Evolutionary conservation across 345 rosid genomes (phyloP), one percentile per base, ranked within the genome.

Genomic region (Ceriops tagal): DNA sequence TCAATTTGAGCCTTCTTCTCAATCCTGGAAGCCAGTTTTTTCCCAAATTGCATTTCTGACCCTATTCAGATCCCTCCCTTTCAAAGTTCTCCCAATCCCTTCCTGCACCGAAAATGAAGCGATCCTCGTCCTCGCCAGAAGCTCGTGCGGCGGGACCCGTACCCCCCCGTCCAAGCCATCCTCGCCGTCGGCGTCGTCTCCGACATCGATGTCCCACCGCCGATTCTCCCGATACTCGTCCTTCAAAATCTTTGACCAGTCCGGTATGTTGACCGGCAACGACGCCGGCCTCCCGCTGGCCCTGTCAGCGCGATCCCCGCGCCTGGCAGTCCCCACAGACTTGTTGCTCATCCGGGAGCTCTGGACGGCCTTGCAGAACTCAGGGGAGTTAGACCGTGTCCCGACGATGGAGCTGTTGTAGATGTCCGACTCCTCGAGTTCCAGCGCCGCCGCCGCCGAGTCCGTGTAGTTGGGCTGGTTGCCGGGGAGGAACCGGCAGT

Each of bases 31-130:
- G 77, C 99, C 99, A 62, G 87, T 92, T 79, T 89, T 95, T 58
- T 89, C 89, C 92, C 96, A 95, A 82, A 92, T 92, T 73, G 99
- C 97, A 81, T 92, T 92, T 79, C 99, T 78, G 24, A 95, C 96
- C 96, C 90, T 87, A 34, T 93, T 86, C 70, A 95, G 92, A 83
- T 95, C 99, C 74, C 97, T 87, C 35, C 98, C 98, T 83, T 93
- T 93, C 89, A 93, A 74, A 6, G 98, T 93, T 90, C 98, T 88
- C 78, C 98, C 99, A 2, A 86, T 68, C 35, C 99, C 99, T 79
- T 95, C 99, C 37, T 95, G 99, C 4, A 95, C 97, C 18, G 99
- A 95, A 73, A 84, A 88, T n/a, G 99, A 87, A 10, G 88, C 93
- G 81, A 92, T 85, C 77, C 96, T 84, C 75, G 90, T 82, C 87